A percentile compares a stretch with the other conserved stretches of the same genome.
phyloP scores from a whole-genome alignment of 2,329 filamentous ascomycete genomes.

The Cadophora malorum region DNA sequence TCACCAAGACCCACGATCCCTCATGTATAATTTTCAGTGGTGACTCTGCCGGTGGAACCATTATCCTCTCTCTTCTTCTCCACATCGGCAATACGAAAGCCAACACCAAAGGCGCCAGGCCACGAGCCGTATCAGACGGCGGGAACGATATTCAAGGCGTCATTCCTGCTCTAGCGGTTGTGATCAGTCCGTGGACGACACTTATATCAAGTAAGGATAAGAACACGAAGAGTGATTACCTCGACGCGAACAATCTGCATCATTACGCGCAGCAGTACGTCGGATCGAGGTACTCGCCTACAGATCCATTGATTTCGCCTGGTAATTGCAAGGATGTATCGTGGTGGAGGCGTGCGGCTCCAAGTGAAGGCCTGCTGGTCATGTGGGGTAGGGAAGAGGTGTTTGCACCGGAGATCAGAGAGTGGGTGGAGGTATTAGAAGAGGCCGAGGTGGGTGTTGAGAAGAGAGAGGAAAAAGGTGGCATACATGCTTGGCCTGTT shows the following conservation, averaged over 20 bases:
- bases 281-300: conserved; percentile 54
- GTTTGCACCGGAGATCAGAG: conserved; percentile 72
- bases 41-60: conserved; percentile 79
- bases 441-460: conserved; percentile 56
- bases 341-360: conserved; percentile 72
- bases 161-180: conserved; percentile 64
- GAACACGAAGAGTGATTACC: conserved; percentile 76
- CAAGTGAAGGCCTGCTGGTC: conserved; percentile 70
- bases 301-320: conserved; percentile 70
- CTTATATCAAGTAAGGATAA: conserved; percentile 71
- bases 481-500: conserved; percentile 85
- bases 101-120: conserved; percentile 4
- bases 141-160: conserved; percentile 27
- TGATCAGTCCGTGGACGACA: conserved; percentile 84
- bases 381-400: conserved; percentile 80
- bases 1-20: conserved; percentile 54
- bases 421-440: conserved; percentile 61
- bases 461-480: conserved; percentile 63
- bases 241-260: conserved; percentile 70
- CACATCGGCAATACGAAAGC: conserved; percentile 55
- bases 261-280: conserved; percentile 75
- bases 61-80: conserved; percentile 76
- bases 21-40: conserved; percentile 74
- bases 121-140: background rate
- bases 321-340: conserved; percentile 69